Percentiles rank a stretch among this genome's conserved stretches.
These are phyloP conservation scores for Naganishia cerealis DNA, from an alignment of 1,284 basidiomycete genomes.

Conservation along the genomic window DNA sequence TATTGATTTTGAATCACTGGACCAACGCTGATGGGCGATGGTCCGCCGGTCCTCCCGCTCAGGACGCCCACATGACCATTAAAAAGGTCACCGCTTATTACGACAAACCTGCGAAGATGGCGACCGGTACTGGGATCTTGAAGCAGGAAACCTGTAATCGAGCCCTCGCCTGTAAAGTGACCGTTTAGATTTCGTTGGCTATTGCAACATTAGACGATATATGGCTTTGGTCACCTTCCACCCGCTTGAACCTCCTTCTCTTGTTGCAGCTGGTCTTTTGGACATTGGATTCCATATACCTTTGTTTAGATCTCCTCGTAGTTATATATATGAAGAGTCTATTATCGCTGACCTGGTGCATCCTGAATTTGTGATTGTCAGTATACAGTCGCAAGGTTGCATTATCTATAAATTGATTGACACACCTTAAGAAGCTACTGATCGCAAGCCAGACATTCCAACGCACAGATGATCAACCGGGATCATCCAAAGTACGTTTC, in stretches of 20 bases:
- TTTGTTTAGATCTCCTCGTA: neutral
- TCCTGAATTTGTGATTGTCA: neutral
- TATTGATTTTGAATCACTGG: slow-evolving; percentile 35
- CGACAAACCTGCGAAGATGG: slow-evolving; percentile 5
- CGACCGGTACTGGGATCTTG: neutral
- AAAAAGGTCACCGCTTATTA: slow-evolving; percentile 7
- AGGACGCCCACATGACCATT: slow-evolving; percentile 15
- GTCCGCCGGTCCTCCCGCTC: slow-evolving; percentile 30
- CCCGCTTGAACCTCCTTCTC: neutral
- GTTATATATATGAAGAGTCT: neutral
- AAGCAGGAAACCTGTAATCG: slow-evolving; percentile 14
- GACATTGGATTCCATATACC: neutral
- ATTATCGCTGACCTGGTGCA: neutral
- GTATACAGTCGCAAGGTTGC: neutral
- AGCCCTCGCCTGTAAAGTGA: slow-evolving; percentile 8
- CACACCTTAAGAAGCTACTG: too few relatives aligned
- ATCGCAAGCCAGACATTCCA: too few relatives aligned
- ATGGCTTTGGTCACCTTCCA: neutral
- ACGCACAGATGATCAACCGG: too few relatives aligned
- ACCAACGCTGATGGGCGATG: slow-evolving; percentile 27
- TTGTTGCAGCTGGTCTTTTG: neutral
- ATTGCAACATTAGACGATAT: neutral
- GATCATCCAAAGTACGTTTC: too few relatives aligned
- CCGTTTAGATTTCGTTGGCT: neutral
- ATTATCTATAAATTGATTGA: too few relatives aligned